A percentile compares a stretch with the other conserved stretches of the same genome.
phyloP scores from a whole-genome alignment of 306 rosid species.

The Senna tora region DNA sequence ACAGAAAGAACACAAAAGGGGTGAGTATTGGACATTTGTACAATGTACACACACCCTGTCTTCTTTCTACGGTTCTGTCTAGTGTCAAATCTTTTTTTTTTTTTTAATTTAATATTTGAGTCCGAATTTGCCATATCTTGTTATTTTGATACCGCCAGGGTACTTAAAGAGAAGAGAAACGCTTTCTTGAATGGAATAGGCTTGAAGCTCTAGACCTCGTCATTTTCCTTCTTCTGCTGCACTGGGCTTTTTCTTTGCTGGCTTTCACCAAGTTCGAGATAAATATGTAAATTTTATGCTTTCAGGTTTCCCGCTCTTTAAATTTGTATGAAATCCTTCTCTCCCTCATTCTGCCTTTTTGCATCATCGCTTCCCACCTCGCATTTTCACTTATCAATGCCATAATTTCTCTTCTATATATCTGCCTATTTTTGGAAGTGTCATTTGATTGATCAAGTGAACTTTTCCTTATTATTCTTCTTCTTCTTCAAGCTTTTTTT shows the following conservation, averaged over 20 bases:
- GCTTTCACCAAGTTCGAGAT: conserved; percentile 55
- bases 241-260: conserved; percentile 41
- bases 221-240: conserved; percentile 58
- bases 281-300: conserved; percentile 34
- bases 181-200: conserved; percentile 46
- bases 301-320: conserved; percentile 70
- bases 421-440: conserved; percentile 40
- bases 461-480: conserved; percentile 1
- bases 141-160: conserved; percentile 35
- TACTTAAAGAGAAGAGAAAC: conserved; percentile 44
- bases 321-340: conserved; percentile 42
- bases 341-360: conserved; percentile 36
- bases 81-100: background rate
- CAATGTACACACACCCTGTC: too few species aligned
- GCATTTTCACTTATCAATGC: conserved; percentile 20
- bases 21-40: background rate
- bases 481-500: background rate
- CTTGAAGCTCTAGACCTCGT: conserved; percentile 56
- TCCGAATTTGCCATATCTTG: conserved; percentile 30
- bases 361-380: conserved; percentile 22
- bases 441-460: conserved; percentile 61
- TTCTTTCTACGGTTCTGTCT: background rate
- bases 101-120: background rate
- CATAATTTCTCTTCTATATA: conserved; percentile 23
- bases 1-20: background rate